Base-by-base conservation (phyloP, 2,329 filamentous ascomycete species). In the Fusarium proliferatum region DNA sequence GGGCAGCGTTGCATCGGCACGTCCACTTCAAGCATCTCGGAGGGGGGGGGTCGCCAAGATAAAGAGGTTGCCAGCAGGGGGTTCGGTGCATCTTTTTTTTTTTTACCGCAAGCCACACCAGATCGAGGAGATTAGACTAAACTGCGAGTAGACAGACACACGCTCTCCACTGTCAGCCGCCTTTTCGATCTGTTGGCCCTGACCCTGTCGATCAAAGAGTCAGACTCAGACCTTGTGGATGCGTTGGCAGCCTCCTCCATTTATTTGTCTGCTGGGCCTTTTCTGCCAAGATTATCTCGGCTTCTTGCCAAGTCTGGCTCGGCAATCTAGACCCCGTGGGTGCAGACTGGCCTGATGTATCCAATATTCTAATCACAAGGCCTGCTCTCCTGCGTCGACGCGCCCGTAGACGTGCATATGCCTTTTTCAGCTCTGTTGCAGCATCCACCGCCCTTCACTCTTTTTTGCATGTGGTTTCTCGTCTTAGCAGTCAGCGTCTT, bases 321-420 rank as follows among this genome's bases (percentile, higher is more conserved):
- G 49, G 69, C 43, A 46, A 61, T 61, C 55, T 68, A 52, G 62
- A 67, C 68, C 56, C 39, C 38, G n/a, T 61, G 21, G 51, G n/a
- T 39, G 41, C 43, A 67, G 42, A 57, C 51, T 49, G 56, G 57
- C 43, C 58, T 70, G 64, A 69, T 51, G 39, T 46, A n/a, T 34
- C 17, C 46, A 41, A 34, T 46, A 7, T 62, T 28, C 21, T 49
- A 52, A 62, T 69, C 60, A 69, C 60, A 41, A 57, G 59, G 45
- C 64, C 26, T 48, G 23, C 49, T 10, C 30, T 33, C 30, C 30
- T 33, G 30, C 30, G 30, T 64, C 39, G 48, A 74, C 60, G 59
- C 71, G 71, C 71, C 52, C 72, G 61, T 69, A 34, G 21, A 64
- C 56, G 33, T 74, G 71, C 69, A 73, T 75, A 60, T 74, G 30